Percentiles rank a stretch among this genome's conserved stretches.
phyloP scores from a whole-genome alignment of 768 basidiomycete species.

The Collybia sordida region DNA sequence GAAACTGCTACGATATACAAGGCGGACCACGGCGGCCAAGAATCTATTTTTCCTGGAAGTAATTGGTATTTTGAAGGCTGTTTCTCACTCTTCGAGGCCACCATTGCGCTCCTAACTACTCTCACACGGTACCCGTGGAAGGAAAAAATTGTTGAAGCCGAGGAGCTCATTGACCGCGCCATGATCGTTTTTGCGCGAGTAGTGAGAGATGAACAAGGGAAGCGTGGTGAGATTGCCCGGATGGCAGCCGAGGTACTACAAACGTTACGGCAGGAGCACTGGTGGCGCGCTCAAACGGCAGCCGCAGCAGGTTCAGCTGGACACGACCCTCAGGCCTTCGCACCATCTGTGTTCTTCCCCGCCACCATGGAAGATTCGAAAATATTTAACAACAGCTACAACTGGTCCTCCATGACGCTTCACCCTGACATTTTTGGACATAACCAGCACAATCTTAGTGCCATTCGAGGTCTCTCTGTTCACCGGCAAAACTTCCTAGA shows the following conservation, averaged over 20 bases:
- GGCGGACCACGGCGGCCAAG: constrained; percentile 17
- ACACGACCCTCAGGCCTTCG: background rate
- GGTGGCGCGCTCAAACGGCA: constrained; percentile 16
- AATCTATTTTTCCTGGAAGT: constrained; percentile 25
- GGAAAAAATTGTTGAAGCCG: constrained; percentile 35
- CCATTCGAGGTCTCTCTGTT: background rate
- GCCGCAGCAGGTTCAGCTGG: background rate
- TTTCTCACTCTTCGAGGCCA: constrained; percentile 46
- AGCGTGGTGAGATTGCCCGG: constrained; percentile 35
- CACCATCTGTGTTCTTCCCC: background rate
- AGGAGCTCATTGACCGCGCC: constrained; percentile 35
- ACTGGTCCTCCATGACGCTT: background rate
- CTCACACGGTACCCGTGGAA: constrained; percentile 38
- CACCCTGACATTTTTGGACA: background rate
- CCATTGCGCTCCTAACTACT: constrained; percentile 43
- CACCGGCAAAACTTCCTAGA: background rate
- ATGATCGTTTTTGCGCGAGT: constrained; percentile 34
- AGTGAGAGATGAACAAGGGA: constrained; percentile 30
- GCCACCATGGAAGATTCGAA: background rate
- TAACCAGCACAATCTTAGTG: background rate
- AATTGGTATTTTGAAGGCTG: constrained; percentile 44
- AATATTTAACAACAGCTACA: background rate
- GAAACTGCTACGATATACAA: constrained; percentile 20
- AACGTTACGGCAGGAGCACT: constrained; percentile 27
- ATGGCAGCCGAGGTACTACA: constrained; percentile 39